phyloP scores from a whole-genome alignment of 2,329 filamentous ascomycete genomes.

The Xylariaceae sp. region DNA sequence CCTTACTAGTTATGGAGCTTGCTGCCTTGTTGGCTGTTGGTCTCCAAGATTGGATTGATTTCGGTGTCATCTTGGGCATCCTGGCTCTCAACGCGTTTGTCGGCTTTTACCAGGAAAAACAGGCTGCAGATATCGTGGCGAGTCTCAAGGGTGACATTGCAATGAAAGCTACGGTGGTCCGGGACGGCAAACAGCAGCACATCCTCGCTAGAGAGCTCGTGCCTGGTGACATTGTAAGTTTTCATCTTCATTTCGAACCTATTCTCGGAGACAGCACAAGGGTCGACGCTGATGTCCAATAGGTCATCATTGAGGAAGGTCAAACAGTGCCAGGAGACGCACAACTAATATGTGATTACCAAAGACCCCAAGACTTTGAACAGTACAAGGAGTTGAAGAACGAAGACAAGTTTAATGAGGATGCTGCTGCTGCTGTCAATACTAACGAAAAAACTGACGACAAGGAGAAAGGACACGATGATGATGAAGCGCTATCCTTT shows the following conservation, averaged over 20 bases:
- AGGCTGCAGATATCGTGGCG: constrained; percentile 78
- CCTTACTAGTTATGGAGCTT: constrained; percentile 71
- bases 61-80: constrained; percentile 80
- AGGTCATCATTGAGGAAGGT: constrained; percentile 76
- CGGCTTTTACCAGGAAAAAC: constrained; percentile 84
- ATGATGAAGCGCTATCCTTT: constrained; percentile 62
- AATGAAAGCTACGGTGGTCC: constrained; percentile 73
- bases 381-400: constrained; percentile 43
- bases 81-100: constrained; percentile 76
- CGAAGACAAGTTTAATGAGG: constrained; percentile 39
- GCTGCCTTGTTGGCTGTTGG: constrained; percentile 76
- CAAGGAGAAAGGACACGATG: constrained; percentile 65
- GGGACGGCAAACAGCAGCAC: constrained; percentile 70
- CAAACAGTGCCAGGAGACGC: constrained; percentile 73
- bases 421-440: constrained; percentile 26
- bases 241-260: background rate
- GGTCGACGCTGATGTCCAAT: constrained; percentile 14
- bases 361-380: constrained; percentile 62
- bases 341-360: constrained; percentile 76
- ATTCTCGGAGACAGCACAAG: background rate
- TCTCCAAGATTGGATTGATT: constrained; percentile 78
- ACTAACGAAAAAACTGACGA: constrained; percentile 49
- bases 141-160: constrained; percentile 79
- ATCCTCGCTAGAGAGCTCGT: constrained; percentile 78
- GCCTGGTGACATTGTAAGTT: constrained; percentile 74